Base-by-base conservation (phyloP, 768 basidiomycete species). In the Termitomyces sp. region DNA sequence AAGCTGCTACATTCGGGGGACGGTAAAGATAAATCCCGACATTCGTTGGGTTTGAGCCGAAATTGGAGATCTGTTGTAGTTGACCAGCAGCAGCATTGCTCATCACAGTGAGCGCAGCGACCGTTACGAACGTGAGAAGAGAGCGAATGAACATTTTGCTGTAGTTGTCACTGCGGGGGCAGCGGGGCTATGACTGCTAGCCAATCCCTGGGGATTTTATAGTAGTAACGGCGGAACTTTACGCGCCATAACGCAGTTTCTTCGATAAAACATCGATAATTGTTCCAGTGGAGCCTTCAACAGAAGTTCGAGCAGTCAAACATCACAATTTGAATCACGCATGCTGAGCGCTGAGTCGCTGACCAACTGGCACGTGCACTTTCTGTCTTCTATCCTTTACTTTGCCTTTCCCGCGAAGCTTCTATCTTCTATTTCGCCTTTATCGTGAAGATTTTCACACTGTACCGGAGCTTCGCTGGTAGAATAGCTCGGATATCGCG, bases 21-120 rank as follows among this genome's bases (percentile, higher is more conserved):
- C 69, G 70, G 70, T 81, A 81, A 12, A 79, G 68, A 67, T 69
- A 84, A 72, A 83, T 78, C 36, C 74, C 71, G 50, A 84, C 82
- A 66, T 77, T 76, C 48, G 78, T 84, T n/a, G 84, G 83, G 71
- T 86, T 85, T 35, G 79, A 51, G 12, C 83, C 83, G 63, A 81
- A 81, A 72, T 78, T 77, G 20, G 71, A 69, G 48, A 79, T 73
- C 65, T 80, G 76, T 58, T 76, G 75, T n/a, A 78, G 70, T 28
- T 70, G 65, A 57, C 72, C 67, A 28, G 69, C 63, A n/a, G 72
- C 73, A 35, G 73, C 75, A 42, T 65, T 61, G 52, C 59, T 66
- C 15, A 67, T 61, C 4, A 65, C 65, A 7, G 63, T 65, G 7
- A 72, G 61, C 12, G 61, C 63, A 24, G 62, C 63, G 15, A 71